These are phyloP conservation scores for Trichopus zeylanicus DNA, from an alignment of 116 monocot genomes.

Conservation along the genomic window DNA sequence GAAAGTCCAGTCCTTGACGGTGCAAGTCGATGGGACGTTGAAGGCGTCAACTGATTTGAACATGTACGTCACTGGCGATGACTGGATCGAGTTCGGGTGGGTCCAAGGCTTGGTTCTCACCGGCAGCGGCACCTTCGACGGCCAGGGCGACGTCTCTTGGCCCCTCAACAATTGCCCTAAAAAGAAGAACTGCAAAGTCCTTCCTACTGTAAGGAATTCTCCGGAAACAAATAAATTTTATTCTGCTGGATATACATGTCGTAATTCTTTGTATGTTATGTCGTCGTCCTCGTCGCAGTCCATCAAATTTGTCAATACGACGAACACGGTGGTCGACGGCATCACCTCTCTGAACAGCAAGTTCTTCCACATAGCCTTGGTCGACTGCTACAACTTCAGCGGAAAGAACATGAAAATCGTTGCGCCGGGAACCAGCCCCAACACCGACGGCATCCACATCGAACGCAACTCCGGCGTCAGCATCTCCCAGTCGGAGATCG, in stretches of 20 bases:
- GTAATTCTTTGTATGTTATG: neutral
- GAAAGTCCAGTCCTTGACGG: constrained; percentile 5
- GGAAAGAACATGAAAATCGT: constrained; percentile 22
- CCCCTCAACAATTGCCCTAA: constrained; percentile 22
- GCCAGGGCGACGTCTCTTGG: constrained; percentile 33
- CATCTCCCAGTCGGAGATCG: constrained; percentile 29
- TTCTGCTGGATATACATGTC: neutral
- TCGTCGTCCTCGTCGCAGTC: constrained; percentile 10
- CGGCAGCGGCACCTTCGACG: constrained; percentile 39
- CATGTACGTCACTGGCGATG: constrained; percentile 7
- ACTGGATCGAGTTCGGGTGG: constrained; percentile 32
- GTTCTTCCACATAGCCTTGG: constrained; percentile 44
- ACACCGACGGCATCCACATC: constrained; percentile 62
- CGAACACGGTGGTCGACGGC: constrained; percentile 16
- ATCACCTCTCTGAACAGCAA: constrained; percentile 45
- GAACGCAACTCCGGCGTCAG: constrained; percentile 17
- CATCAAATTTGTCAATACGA: constrained; percentile 13
- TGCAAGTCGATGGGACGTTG: constrained; percentile 36
- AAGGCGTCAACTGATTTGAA: constrained; percentile 43
- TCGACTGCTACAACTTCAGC: constrained; percentile 14
- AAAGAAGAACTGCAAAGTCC: constrained; percentile 20
- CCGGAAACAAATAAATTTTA: neutral
- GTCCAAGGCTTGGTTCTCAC: constrained; percentile 15
- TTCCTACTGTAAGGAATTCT: constrained; percentile 26
- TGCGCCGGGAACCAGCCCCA: constrained; percentile 50